Conservation (phyloP, 202 grass and related monocot genomes). For the Panicum virgatum region DNA sequence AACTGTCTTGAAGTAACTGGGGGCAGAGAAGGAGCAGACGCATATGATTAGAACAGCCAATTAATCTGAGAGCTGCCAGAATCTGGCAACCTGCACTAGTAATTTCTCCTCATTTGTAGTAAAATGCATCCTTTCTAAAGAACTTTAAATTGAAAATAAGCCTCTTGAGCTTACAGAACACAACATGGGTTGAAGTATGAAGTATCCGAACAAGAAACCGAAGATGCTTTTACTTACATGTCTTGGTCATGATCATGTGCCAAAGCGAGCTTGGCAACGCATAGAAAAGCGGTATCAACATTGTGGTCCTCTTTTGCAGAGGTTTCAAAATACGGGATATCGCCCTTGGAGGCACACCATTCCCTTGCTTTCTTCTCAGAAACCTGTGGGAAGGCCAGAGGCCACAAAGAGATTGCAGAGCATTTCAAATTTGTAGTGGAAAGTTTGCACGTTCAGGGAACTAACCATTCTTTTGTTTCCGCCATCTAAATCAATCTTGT, state of each 20-base stretch:
- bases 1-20: slow-evolving; percentile 81
- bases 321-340: slow-evolving; percentile 85
- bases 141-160: neutral
- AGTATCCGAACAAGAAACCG: neutral
- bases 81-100: neutral
- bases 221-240: slow-evolving; percentile 67
- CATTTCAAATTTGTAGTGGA: neutral
- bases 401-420: neutral
- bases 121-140: neutral
- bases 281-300: slow-evolving; percentile 81
- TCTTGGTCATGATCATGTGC: slow-evolving; percentile 80
- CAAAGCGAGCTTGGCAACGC: slow-evolving; percentile 78
- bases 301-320: slow-evolving; percentile 94
- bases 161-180: neutral
- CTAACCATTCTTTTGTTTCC: slow-evolving; percentile 70
- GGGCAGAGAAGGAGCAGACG: slow-evolving; percentile 14
- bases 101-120: neutral
- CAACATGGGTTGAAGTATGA: neutral
- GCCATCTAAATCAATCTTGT: slow-evolving; percentile 75
- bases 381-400: slow-evolving; percentile 24
- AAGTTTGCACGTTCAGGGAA: neutral
- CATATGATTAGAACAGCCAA: neutral
- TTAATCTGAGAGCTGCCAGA: neutral
- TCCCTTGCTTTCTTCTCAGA: slow-evolving; percentile 79
- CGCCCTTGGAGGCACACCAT: slow-evolving; percentile 71